Evolutionary conservation across 2,329 filamentous ascomycete species (phyloP).

Genomic region (Iodosphaeria phyllophila): DNA sequence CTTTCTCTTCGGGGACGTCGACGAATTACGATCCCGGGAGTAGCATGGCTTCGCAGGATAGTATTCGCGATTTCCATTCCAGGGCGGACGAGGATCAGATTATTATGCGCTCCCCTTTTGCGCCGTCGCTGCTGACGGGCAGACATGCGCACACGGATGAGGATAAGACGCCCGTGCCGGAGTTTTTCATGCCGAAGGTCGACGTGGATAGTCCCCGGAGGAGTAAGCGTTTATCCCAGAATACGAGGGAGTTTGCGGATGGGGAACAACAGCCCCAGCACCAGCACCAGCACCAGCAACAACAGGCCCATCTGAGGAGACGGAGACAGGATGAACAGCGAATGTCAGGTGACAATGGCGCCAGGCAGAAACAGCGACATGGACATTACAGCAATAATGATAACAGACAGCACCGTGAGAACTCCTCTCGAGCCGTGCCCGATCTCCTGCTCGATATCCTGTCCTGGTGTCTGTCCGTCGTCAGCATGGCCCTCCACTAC

Average conservation of each 20-base stretch:
- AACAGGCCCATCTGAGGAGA: too few relatives aligned
- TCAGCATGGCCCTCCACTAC: slow-evolving; percentile 39
- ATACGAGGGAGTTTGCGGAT: too few relatives aligned
- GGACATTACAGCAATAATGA: too few relatives aligned
- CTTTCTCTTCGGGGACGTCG: slow-evolving; percentile 21
- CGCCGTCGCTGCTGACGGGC: slow-evolving; percentile 24
- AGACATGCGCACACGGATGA: slow-evolving; percentile 10
- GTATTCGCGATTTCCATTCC: slow-evolving; percentile 31
- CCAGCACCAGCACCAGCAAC: slow-evolving; percentile 2
- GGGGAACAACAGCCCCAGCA: too few relatives aligned
- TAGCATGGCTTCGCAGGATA: slow-evolving; percentile 34
- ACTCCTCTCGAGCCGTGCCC: too few relatives aligned
- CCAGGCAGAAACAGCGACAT: slow-evolving; percentile 2
- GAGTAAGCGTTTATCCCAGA: slow-evolving; percentile 15
- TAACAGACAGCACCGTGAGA: too few relatives aligned
- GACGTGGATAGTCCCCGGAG: slow-evolving; percentile 19
- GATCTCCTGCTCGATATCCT: slow-evolving; percentile 19
- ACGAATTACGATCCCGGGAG: too few relatives aligned
- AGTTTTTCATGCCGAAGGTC: slow-evolving; percentile 33
- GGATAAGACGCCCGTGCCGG: slow-evolving; percentile 25
- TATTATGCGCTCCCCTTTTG: slow-evolving; percentile 34
- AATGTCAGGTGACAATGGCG: too few relatives aligned
- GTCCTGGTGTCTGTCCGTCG: slow-evolving; percentile 33
- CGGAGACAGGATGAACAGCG: too few relatives aligned
- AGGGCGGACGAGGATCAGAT: slow-evolving; percentile 35